Percentiles rank a stretch among this genome's conserved stretches.
Evolutionary conservation across 495 filamentous ascomycete species (phyloP).

Genomic region (Penicillium flavigenum): DNA sequence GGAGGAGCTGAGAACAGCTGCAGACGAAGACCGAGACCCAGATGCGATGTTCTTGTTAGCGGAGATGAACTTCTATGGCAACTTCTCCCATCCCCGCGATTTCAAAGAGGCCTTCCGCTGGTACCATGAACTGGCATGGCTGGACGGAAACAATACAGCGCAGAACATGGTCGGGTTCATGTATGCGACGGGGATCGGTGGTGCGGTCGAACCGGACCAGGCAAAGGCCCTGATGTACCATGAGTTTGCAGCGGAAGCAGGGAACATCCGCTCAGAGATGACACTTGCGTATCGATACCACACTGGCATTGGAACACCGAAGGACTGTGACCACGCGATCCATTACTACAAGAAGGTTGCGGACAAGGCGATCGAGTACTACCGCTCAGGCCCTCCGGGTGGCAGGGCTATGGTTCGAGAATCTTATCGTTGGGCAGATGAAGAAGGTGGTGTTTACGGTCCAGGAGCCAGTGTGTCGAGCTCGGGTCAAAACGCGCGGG

Average conservation of each 20-base stretch:
- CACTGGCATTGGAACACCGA: constrained; percentile 77
- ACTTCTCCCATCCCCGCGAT: constrained; percentile 83
- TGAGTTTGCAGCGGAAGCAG: constrained; percentile 84
- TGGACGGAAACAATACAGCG: constrained; percentile 84
- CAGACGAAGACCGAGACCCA: constrained; percentile 64
- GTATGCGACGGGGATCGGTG: constrained; percentile 90
- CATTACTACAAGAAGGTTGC: constrained; percentile 91
- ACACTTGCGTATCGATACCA: constrained; percentile 85
- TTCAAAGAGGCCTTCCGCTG: constrained; percentile 78
- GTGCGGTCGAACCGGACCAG: constrained; percentile 80
- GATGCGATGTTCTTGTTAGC: constrained; percentile 90
- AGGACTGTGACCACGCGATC: constrained; percentile 81
- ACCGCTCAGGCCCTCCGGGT: constrained; percentile 85
- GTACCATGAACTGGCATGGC: constrained; percentile 73
- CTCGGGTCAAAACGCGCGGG: constrained; percentile 79
- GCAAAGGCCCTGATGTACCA: constrained; percentile 92
- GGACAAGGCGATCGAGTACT: constrained; percentile 86
- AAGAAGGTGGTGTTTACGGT: constrained; percentile 89
- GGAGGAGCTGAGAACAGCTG: constrained; percentile 70
- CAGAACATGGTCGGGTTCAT: constrained; percentile 95
- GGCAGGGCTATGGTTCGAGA: constrained; percentile 74
- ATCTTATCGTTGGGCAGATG: constrained; percentile 77
- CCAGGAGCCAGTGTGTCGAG: constrained; percentile 91
- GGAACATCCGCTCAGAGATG: constrained; percentile 89
- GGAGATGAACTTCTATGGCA: constrained; percentile 96